A percentile compares a stretch with the other conserved stretches of the same genome.
phyloP scores from a whole-genome alignment of 129 eudicot species.

The Solidago caesia region DNA sequence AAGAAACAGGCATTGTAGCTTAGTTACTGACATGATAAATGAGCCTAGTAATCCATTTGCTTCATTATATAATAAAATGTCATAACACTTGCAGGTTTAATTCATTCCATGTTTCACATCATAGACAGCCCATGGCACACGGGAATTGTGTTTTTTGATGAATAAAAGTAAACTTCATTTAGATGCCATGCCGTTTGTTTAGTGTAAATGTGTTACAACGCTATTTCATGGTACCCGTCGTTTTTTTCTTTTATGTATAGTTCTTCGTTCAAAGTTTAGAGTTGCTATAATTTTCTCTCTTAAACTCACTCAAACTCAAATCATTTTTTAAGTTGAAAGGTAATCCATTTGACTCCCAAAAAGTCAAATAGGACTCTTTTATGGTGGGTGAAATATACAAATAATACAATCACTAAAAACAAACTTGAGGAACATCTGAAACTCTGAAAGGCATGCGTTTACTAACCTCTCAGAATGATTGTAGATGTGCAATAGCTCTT shows the following conservation, averaged over 20 bases:
- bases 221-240: background rate
- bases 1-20: background rate
- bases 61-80: background rate
- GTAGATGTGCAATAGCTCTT: slow-evolving; percentile 87
- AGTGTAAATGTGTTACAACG: background rate
- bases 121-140: background rate
- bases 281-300: background rate
- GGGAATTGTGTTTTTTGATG: background rate
- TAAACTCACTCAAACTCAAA: background rate
- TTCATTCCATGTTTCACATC: background rate
- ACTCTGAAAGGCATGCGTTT: background rate
- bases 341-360: no score
- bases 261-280: background rate
- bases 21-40: background rate
- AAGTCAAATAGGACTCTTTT: background rate
- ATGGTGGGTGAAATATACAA: background rate
- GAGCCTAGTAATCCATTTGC: background rate
- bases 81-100: background rate
- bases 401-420: background rate
- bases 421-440: background rate
- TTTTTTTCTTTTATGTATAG: background rate
- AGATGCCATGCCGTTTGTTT: background rate
- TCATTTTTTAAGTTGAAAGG: no score
- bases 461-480: slow-evolving; percentile 91
- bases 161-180: background rate